phyloP scores from a whole-genome alignment of 352 stramenopile genomes.

The Globisporangium spiculum region DNA sequence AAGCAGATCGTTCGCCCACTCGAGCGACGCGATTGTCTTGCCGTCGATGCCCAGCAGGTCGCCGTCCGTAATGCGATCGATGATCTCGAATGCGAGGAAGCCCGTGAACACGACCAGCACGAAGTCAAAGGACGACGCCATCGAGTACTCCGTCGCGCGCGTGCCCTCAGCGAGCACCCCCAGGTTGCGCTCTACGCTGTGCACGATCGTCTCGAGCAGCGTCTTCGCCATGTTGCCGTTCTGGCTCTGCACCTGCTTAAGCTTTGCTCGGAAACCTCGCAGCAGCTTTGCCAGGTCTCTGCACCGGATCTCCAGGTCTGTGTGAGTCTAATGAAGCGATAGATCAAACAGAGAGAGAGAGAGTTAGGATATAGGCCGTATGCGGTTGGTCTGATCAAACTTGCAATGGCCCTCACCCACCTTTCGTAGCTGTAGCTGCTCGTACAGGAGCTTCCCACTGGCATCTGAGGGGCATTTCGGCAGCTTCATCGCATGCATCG shows the following conservation, averaged over 20 bases:
- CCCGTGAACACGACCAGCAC: constrained; percentile 91
- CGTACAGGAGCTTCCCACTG: constrained; percentile 87
- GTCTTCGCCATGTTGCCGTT: constrained; percentile 78
- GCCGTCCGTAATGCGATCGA: constrained; percentile 94
- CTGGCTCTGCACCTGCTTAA: constrained; percentile 85
- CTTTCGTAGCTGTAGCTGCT: constrained; percentile 90
- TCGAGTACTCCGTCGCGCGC: constrained; percentile 65
- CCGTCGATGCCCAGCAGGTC: constrained; percentile 80
- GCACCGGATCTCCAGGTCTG: constrained; percentile 85
- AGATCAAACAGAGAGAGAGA: too few relatives aligned
- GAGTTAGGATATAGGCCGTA: neutral
- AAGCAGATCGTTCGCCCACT: constrained; percentile 55
- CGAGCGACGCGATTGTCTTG: constrained; percentile 32
- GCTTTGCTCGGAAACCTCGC: constrained; percentile 85
- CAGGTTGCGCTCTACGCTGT: constrained; percentile 62
- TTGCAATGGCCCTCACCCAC: constrained; percentile 7
- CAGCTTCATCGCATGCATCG: constrained; percentile 90
- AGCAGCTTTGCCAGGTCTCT: constrained; percentile 94
- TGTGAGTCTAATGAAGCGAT: constrained; percentile 36
- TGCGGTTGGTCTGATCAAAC: neutral
- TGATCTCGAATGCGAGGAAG: constrained; percentile 91
- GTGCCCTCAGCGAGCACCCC: constrained; percentile 50
- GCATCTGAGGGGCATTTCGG: constrained; percentile 88
- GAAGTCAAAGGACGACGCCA: constrained; percentile 79
- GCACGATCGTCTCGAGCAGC: constrained; percentile 59